Percentiles rank a stretch among this genome's conserved stretches.
These are phyloP conservation scores for Spinacia oleracea DNA, from an alignment of 179 eudicot genomes.

Conservation along the genomic window DNA sequence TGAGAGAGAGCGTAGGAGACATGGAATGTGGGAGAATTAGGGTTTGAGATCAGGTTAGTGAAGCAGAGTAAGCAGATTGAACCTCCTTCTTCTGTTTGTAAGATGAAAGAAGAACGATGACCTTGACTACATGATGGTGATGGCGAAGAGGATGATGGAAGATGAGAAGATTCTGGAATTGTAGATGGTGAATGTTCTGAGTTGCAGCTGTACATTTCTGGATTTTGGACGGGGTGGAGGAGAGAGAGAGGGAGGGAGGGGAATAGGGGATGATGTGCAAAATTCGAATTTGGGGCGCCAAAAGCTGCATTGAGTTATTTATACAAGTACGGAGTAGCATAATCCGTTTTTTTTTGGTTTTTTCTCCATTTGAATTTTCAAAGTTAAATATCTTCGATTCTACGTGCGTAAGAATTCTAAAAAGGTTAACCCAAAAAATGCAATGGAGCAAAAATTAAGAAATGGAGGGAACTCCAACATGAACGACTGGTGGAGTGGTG, in stretches of 20 bases:
- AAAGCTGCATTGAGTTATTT: too few relatives aligned
- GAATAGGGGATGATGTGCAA: background rate
- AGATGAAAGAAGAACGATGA: conserved; percentile 59
- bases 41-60: conserved; percentile 71
- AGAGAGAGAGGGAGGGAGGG: background rate
- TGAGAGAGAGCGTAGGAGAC: conserved; percentile 87
- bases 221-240: background rate
- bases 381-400: too few relatives aligned
- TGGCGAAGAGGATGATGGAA: conserved; percentile 20
- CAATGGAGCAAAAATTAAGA: too few relatives aligned
- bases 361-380: too few relatives aligned
- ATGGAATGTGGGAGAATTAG: conserved; percentile 63
- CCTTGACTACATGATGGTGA: conserved; percentile 54
- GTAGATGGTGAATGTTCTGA: background rate
- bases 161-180: background rate
- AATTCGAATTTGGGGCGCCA: conserved; percentile 21
- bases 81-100: conserved; percentile 63
- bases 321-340: too few relatives aligned
- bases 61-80: conserved; percentile 75
- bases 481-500: too few relatives aligned
- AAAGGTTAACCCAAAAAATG: too few relatives aligned
- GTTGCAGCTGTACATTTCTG: conserved; percentile 6
- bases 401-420: too few relatives aligned
- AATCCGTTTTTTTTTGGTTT: too few relatives aligned
- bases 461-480: too few relatives aligned